Percentiles rank a stretch among this genome's conserved stretches.
Evolutionary conservation across 768 basidiomycete genomes (phyloP).

Genomic region (Lentinula raphanica): DNA sequence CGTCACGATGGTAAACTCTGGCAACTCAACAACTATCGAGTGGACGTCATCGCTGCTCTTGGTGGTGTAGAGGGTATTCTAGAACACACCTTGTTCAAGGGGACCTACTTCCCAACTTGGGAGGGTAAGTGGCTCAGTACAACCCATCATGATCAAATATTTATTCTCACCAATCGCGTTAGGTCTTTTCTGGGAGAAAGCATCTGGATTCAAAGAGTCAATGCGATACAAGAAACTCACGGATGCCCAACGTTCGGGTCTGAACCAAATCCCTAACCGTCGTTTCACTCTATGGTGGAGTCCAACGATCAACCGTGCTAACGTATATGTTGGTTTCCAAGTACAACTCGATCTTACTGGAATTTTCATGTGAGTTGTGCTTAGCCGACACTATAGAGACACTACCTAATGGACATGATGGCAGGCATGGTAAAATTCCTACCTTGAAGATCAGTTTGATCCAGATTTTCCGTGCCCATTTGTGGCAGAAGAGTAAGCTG

Average conservation of each 20-base stretch:
- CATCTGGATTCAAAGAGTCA: conserved; percentile 92
- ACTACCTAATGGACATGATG: neutral
- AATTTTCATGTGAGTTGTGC: conserved; percentile 71
- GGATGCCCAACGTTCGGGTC: conserved; percentile 96
- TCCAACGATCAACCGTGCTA: conserved; percentile 98
- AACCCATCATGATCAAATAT: neutral
- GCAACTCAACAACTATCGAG: conserved; percentile 97
- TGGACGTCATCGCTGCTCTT: conserved; percentile 94
- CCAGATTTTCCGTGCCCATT: conserved; percentile 99
- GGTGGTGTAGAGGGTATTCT: conserved; percentile 96
- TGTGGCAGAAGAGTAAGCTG: conserved; percentile 97
- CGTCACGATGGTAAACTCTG: conserved; percentile 94
- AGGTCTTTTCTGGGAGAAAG: conserved; percentile 98
- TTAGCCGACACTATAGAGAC: neutral
- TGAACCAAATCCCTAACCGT: conserved; percentile 97
- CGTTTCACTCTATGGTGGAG: conserved; percentile 99
- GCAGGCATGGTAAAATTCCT: conserved; percentile 95
- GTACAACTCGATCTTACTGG: conserved; percentile 97
- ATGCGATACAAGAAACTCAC: conserved; percentile 97
- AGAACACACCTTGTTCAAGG: conserved; percentile 96
- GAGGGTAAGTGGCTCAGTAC: conserved; percentile 53
- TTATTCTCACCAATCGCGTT: conserved; percentile 5
- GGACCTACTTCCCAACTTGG: conserved; percentile 97
- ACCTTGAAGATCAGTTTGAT: conserved; percentile 98
- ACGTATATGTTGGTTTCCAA: conserved; percentile 99